Evolutionary conservation across 1,284 basidiomycete species (phyloP).

Genomic region (Phellopilus nigrolimitatus): DNA sequence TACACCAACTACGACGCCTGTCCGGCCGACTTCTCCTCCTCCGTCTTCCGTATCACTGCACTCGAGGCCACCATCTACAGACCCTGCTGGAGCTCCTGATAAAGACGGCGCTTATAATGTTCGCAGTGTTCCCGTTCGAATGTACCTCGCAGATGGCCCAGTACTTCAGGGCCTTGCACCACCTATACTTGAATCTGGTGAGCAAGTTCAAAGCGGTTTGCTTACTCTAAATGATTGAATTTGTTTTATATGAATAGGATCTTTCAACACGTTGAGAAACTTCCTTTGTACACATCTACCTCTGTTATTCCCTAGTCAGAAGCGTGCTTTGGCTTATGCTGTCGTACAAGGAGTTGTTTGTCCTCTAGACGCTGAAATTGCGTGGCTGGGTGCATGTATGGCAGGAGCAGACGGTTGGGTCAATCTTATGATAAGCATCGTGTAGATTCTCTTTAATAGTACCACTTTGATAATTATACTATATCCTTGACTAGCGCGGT

Average conservation of each 20-base stretch:
- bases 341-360: slow-evolving; percentile 85
- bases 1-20: slow-evolving; percentile 58
- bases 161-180: slow-evolving; percentile 86
- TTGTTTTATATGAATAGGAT: no score
- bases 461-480: not conserved
- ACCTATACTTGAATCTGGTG: slow-evolving; percentile 68
- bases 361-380: slow-evolving; percentile 85
- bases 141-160: slow-evolving; percentile 90
- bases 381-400: slow-evolving; percentile 88
- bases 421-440: slow-evolving; percentile 73
- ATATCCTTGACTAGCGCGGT: not conserved
- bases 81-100: slow-evolving; percentile 52
- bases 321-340: slow-evolving; percentile 53
- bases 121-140: slow-evolving; percentile 80
- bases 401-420: slow-evolving; percentile 95
- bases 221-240: no score
- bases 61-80: slow-evolving; percentile 63
- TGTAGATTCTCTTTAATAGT: not conserved
- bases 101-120: slow-evolving; percentile 79
- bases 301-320: slow-evolving; percentile 52
- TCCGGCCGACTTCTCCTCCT: slow-evolving; percentile 48
- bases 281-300: slow-evolving; percentile 62
- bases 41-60: slow-evolving; percentile 51
- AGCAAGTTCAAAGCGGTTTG: slow-evolving; percentile 23
- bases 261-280: slow-evolving; percentile 52